Evolutionary conservation across 1,139 yeast genomes (phyloP).

Genomic region (Candida buenavistaensis): DNA sequence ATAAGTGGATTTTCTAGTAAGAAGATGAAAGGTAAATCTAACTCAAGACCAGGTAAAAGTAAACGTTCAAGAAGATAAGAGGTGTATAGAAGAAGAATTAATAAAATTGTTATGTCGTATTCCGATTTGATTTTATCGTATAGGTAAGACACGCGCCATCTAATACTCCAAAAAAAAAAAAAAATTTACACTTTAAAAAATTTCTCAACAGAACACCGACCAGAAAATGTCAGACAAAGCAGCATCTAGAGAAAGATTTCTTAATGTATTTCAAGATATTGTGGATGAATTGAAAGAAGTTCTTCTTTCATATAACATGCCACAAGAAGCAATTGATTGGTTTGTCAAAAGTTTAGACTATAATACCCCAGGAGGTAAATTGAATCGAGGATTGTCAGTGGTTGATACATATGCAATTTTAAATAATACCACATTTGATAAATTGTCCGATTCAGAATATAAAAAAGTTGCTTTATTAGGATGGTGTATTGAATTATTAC

Average conservation of each 20-base stretch:
- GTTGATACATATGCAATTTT: slow-evolving; percentile 87
- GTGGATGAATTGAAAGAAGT: slow-evolving; percentile 73
- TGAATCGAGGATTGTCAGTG: slow-evolving; percentile 94
- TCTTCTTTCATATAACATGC: slow-evolving; percentile 73
- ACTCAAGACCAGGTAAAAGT: slow-evolving; percentile 75
- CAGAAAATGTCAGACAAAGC: slow-evolving; percentile 29
- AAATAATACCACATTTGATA: slow-evolving; percentile 60
- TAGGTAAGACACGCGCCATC: too few species aligned
- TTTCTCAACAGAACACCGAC: neutral
- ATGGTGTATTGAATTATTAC: slow-evolving; percentile 93
- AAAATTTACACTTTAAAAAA: slow-evolving; percentile 1
- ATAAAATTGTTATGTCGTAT: too few species aligned
- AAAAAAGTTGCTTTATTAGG: slow-evolving; percentile 87
- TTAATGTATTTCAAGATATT: slow-evolving; percentile 71
- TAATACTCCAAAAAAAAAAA: too few species aligned
- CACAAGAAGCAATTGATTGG: slow-evolving; percentile 87
- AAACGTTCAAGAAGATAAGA: slow-evolving; percentile 42
- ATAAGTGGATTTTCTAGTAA: slow-evolving; percentile 60
- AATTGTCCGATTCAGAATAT: slow-evolving; percentile 67
- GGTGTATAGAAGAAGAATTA: neutral
- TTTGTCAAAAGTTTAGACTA: slow-evolving; percentile 70
- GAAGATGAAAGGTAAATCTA: slow-evolving; percentile 42
- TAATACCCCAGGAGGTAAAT: slow-evolving; percentile 95
- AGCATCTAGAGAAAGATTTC: slow-evolving; percentile 59
- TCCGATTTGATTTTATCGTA: too few species aligned